Conservation (phyloP, 2,329 filamentous ascomycete species). For the Juglanconis sp. region DNA sequence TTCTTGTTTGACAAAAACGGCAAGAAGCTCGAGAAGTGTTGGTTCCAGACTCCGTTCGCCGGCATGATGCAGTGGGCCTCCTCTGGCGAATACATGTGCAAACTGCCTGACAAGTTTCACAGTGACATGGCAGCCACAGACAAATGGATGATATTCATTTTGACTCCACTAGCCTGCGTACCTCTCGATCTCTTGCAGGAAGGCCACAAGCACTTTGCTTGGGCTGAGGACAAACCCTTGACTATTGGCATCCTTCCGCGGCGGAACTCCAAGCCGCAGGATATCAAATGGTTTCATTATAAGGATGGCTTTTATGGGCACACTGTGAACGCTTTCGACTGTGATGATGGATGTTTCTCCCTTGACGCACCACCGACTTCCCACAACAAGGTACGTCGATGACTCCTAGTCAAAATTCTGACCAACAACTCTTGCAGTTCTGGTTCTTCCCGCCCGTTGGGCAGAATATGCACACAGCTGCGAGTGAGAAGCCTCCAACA, state of each 20-base stretch:
- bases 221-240: slow-evolving; percentile 10
- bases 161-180: slow-evolving; percentile 6
- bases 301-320: slow-evolving; percentile 12
- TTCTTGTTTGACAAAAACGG: slow-evolving; percentile 10
- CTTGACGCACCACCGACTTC: slow-evolving; percentile 5
- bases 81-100: neutral
- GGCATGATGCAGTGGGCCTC: slow-evolving; percentile 7
- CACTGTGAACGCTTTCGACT: slow-evolving; percentile 8
- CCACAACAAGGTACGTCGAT: slow-evolving; percentile 4
- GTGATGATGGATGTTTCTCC: slow-evolving; percentile 7
- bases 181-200: slow-evolving; percentile 1
- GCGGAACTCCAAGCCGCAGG: slow-evolving; percentile 2
- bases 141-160: slow-evolving; percentile 6
- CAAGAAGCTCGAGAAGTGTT: slow-evolving; percentile 9
- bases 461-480: slow-evolving; percentile 8
- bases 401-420: too few relatives aligned
- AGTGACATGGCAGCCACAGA: slow-evolving; percentile 8
- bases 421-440: neutral
- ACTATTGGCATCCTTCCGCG: slow-evolving; percentile 7
- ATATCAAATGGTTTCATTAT: slow-evolving; percentile 8
- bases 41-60: slow-evolving; percentile 7
- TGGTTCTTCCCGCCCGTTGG: slow-evolving; percentile 11
- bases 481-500: slow-evolving; percentile 1
- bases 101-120: neutral
- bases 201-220: slow-evolving; percentile 12